phyloP scores from a whole-genome alignment of 1,139 yeast genomes.

The Magnusiomyces fungicola region DNA sequence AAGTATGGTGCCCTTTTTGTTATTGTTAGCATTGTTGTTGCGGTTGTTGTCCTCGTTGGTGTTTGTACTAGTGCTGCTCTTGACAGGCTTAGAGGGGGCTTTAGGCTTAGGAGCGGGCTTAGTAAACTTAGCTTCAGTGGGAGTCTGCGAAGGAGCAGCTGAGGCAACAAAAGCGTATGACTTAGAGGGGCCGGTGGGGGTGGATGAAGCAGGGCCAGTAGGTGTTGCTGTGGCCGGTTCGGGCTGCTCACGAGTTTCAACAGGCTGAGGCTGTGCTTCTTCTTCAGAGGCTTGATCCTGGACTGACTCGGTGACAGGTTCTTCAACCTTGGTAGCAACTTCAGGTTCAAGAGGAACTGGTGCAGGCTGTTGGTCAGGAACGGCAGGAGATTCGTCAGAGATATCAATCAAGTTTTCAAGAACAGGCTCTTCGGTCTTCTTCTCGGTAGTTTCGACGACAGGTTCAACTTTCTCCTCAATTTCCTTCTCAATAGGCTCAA shows the following conservation, averaged over 20 bases:
- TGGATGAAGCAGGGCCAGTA: conserved; percentile 5
- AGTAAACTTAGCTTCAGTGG: background rate
- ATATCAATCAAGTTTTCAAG: background rate
- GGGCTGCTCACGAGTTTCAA: too few species aligned
- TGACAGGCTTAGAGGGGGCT: conserved; percentile 9
- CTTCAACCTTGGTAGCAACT: background rate
- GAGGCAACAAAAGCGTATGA: conserved; percentile 8
- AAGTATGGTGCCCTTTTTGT: background rate
- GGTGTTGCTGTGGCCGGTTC: background rate
- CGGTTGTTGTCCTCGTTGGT: background rate
- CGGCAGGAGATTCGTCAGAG: background rate
- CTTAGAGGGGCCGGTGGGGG: conserved; percentile 12
- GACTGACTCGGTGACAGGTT: background rate
- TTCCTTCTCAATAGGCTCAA: background rate
- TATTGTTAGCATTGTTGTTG: background rate
- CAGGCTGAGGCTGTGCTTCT: background rate
- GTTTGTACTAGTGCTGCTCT: background rate
- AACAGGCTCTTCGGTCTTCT: conserved; percentile 6
- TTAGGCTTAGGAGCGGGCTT: conserved; percentile 4
- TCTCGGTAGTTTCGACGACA: conserved; percentile 1
- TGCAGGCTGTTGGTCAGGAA: background rate
- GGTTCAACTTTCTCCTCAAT: background rate
- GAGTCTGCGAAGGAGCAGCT: conserved; percentile 14
- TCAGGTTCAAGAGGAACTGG: background rate
- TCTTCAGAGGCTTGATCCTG: background rate